Percentiles rank a stretch among this genome's conserved stretches.
phyloP scores from a whole-genome alignment of 352 stramenopile genomes.

The Phytophthora aleatoria region DNA sequence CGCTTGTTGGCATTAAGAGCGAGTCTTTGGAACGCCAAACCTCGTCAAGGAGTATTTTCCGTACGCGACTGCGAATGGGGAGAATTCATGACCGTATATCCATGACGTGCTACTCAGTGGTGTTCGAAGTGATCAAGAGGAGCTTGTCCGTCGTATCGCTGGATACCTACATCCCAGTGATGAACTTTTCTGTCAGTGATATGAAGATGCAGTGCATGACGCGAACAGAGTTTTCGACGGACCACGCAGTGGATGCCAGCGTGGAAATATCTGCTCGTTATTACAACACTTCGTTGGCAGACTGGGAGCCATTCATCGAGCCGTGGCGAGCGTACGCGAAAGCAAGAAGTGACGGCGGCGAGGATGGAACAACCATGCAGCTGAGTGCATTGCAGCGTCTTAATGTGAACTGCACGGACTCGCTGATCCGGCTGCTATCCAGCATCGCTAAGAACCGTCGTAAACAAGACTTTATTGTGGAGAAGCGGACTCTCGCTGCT shows the following conservation, averaged over 20 bases:
- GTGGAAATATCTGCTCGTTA: conserved; percentile 85
- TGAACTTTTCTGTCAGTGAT: conserved; percentile 87
- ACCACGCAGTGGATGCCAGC: conserved; percentile 75
- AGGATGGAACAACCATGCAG: conserved; percentile 67
- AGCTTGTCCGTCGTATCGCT: conserved; percentile 87
- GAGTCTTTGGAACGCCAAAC: conserved; percentile 48
- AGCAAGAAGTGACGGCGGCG: conserved; percentile 55
- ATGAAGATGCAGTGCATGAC: conserved; percentile 81
- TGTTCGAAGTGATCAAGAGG: conserved; percentile 91
- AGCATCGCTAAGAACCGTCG: conserved; percentile 79
- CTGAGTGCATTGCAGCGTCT: conserved; percentile 85
- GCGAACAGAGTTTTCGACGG: conserved; percentile 65
- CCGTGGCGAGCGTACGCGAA: conserved; percentile 82
- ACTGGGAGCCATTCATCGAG: conserved; percentile 90
- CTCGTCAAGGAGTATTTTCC: conserved; percentile 59
- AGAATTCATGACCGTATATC: conserved; percentile 76
- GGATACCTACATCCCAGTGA: conserved; percentile 91
- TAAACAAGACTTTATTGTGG: conserved; percentile 74
- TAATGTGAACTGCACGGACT: conserved; percentile 89
- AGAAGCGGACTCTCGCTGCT: conserved; percentile 76
- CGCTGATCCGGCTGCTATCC: conserved; percentile 76
- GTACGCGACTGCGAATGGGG: conserved; percentile 66
- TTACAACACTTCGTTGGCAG: conserved; percentile 87
- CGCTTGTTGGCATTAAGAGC: conserved; percentile 60
- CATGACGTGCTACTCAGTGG: conserved; percentile 72